These are phyloP conservation scores for Aspergillus biplanus DNA, from an alignment of 495 filamentous ascomycete genomes.

Conservation along the genomic window DNA sequence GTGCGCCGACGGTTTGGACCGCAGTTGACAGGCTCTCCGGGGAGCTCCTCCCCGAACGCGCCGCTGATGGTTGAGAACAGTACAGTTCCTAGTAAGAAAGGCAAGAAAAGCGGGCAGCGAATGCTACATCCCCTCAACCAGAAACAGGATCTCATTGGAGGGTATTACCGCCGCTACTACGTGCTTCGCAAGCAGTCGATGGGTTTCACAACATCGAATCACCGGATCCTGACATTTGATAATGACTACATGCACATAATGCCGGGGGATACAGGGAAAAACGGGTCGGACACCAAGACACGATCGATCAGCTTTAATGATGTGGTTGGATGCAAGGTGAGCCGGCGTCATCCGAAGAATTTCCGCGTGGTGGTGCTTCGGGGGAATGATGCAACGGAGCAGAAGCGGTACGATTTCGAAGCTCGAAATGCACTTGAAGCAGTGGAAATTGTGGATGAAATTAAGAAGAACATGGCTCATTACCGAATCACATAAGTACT, in stretches of 20 bases:
- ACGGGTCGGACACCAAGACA: conserved; percentile 67
- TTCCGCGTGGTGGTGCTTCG: conserved; percentile 87
- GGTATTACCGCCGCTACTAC: conserved; percentile 81
- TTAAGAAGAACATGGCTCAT: conserved; percentile 65
- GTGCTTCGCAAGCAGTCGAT: conserved; percentile 94
- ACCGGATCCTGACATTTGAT: conserved; percentile 85
- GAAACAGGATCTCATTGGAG: conserved; percentile 72
- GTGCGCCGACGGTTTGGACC: conserved; percentile 84
- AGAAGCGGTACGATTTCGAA: conserved; percentile 97
- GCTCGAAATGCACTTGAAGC: conserved; percentile 77
- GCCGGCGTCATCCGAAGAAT: conserved; percentile 83
- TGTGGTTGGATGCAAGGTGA: conserved; percentile 92
- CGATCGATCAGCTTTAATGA: conserved; percentile 91
- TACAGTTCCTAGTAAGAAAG: conserved; percentile 58
- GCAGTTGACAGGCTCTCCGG: conserved; percentile 77
- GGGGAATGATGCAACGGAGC: conserved; percentile 68
- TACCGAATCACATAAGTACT: conserved; percentile 43
- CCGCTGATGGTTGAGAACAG: conserved; percentile 61
- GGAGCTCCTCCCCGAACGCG: conserved; percentile 78
- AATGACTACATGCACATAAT: conserved; percentile 96
- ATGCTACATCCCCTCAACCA: conserved; percentile 78
- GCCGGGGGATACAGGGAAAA: conserved; percentile 67
- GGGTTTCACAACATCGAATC: conserved; percentile 84
- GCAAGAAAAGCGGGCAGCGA: conserved; percentile 63
- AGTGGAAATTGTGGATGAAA: conserved; percentile 85